These are phyloP conservation scores for Aspergillus fijiensis DNA, from an alignment of 2,329 filamentous ascomycete species.

Conservation along the genomic window DNA sequence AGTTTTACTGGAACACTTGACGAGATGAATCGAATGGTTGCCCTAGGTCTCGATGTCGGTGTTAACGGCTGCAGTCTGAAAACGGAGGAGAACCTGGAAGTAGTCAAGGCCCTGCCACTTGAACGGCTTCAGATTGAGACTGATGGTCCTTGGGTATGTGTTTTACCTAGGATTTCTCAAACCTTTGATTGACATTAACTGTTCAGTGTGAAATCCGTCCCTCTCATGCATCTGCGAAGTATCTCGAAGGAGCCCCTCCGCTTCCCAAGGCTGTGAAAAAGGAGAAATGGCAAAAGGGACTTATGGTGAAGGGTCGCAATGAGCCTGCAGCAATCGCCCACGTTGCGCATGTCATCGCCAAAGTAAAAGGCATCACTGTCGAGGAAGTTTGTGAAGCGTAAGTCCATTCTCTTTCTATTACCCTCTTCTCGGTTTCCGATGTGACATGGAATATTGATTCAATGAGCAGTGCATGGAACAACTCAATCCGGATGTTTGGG, in stretches of 20 bases:
- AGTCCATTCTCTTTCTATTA: constrained; percentile 31
- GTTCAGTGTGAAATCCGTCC: constrained; percentile 81
- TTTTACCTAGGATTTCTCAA: not conserved
- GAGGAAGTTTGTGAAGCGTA: constrained; percentile 81
- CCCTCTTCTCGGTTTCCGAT: not conserved
- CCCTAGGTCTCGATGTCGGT: constrained; percentile 83
- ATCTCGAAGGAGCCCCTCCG: constrained; percentile 65
- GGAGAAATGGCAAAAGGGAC: constrained; percentile 85
- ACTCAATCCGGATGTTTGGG: constrained; percentile 77
- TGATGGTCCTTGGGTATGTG: constrained; percentile 76
- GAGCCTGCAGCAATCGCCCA: constrained; percentile 84
- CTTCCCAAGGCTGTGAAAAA: constrained; percentile 88
- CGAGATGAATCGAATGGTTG: constrained; percentile 79
- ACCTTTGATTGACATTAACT: constrained; percentile 6
- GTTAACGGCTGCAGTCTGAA: constrained; percentile 97
- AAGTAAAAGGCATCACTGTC: constrained; percentile 74
- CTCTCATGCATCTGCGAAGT: constrained; percentile 79
- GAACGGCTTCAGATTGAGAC: constrained; percentile 90
- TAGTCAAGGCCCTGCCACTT: constrained; percentile 76
- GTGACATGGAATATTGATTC: constrained; percentile 17
- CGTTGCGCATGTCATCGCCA: constrained; percentile 85
- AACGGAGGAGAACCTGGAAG: constrained; percentile 83
- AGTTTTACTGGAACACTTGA: constrained; percentile 87
- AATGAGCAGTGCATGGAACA: constrained; percentile 65
- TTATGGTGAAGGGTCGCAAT: constrained; percentile 92